Evolutionary conservation across 1,139 yeast species (phyloP).

Genomic region (Pichia sp.): DNA sequence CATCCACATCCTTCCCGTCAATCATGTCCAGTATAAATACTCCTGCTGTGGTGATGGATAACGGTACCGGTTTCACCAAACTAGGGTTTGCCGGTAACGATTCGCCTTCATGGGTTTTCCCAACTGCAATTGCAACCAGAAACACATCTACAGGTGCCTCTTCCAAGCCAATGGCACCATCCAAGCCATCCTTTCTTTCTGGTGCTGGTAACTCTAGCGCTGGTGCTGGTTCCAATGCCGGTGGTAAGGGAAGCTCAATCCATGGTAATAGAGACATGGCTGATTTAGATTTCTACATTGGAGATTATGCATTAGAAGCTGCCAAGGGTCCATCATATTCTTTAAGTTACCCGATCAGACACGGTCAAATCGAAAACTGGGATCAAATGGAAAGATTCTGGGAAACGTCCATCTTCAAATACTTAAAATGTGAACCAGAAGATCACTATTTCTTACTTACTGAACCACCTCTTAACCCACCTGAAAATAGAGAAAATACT

Average conservation of each 20-base stretch:
- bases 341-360: constrained; percentile 98
- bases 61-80: constrained; percentile 99
- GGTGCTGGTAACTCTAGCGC: constrained; percentile 7
- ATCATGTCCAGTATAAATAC: constrained; percentile 64
- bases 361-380: constrained; percentile 99
- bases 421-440: constrained; percentile 88
- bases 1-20: too few relatives aligned
- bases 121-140: constrained; percentile 95
- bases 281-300: constrained; percentile 99
- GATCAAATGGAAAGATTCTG: constrained; percentile 79
- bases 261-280: constrained; percentile 99
- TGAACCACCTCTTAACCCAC: constrained; percentile 99
- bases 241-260: constrained; percentile 69
- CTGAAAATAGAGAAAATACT: constrained; percentile 99
- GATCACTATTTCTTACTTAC: constrained; percentile 66
- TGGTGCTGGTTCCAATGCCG: background rate
- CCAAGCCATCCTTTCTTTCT: constrained; percentile 32
- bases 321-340: constrained; percentile 99
- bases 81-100: constrained; percentile 99
- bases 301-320: constrained; percentile 99
- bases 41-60: constrained; percentile 98
- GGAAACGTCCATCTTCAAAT: constrained; percentile 41
- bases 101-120: constrained; percentile 99
- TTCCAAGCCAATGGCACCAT: constrained; percentile 34
- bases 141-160: constrained; percentile 36